Base-by-base conservation (phyloP, 108 stramenopile species). In the Cyclotella choctawhatcheeana region DNA sequence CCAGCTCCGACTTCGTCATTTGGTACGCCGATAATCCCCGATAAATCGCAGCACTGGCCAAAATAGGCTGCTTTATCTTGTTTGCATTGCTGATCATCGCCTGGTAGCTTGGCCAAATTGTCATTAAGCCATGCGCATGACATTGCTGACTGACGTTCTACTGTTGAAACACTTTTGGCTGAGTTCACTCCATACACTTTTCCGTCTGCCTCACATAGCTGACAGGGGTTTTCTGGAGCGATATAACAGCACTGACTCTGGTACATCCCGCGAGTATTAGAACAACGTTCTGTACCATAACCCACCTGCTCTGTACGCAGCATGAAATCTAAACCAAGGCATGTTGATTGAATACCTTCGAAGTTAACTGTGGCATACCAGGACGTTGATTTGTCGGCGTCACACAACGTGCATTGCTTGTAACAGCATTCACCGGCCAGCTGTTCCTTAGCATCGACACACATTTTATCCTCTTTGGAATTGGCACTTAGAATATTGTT, bases 271-370 rank as follows among this genome's bases (percentile, higher is more conserved):
- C 31, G 64, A 22, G 63, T 33, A 13, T 30, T 18, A 35, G 32
- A 58, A 21, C 74, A 75, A 5, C 65, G 44, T 51, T 67, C 45
- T 20, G 52, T 60, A 34, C 34, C 22, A 20, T 30, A 45, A 4
- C 30, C 33, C 22, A 67, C 65, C 55, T 67, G 64, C 30, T 67
- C 58, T 3, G 64, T 66, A 12, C 74, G 58, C 0, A 75, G 50
- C 47, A 67, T 60, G 34, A 64, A 75, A 52, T 75, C 74, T 12
- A 75, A 58, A 2, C 74, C 74, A 10, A 75, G 65, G 35, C 74
- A 75, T 0, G 74, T 65, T 16, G 65, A 58, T 14, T 64, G 43
- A 44, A 67, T 37, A 2, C 65, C 74, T n/a, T 75, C 25, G 25
- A 45, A 75, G 0, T n/a, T 31, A 24, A 75, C 43, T 17, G 74